Conservation (phyloP, 306 rosid species). For the Dalbergia cultrata region DNA sequence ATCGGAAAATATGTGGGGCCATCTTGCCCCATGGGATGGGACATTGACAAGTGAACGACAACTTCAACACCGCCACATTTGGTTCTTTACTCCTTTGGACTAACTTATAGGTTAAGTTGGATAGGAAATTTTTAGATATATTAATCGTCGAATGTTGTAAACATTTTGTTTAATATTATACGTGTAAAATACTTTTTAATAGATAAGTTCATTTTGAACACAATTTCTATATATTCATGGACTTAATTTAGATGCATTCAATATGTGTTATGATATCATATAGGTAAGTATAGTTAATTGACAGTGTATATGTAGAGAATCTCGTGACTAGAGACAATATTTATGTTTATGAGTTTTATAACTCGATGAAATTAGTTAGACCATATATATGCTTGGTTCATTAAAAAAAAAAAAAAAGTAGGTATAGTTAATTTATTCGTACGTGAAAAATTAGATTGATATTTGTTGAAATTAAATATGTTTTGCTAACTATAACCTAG, state of each 20-base stretch:
- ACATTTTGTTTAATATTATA: background rate
- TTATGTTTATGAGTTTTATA: too few species aligned
- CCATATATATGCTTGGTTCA: too few species aligned
- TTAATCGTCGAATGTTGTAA: background rate
- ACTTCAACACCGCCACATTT: background rate
- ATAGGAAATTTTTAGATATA: background rate
- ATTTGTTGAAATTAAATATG: too few species aligned
- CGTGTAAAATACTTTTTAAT: background rate
- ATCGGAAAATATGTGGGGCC: background rate
- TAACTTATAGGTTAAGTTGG: background rate
- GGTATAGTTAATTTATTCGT: too few species aligned
- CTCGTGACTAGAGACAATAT: too few species aligned
- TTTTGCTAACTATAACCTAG: too few species aligned
- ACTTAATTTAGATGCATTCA: background rate
- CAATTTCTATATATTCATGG: background rate
- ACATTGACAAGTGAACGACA: background rate
- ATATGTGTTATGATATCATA: too few species aligned
- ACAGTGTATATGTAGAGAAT: too few species aligned
- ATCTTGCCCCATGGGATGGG: background rate
- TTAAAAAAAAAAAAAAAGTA: too few species aligned
- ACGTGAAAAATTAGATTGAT: too few species aligned
- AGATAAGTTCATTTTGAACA: background rate
- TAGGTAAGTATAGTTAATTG: too few species aligned
- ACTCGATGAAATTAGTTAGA: too few species aligned
- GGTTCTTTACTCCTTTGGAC: conserved; percentile 1